phyloP scores from a whole-genome alignment of 1,284 basidiomycete genomes.

The Agroathelia rolfsii region DNA sequence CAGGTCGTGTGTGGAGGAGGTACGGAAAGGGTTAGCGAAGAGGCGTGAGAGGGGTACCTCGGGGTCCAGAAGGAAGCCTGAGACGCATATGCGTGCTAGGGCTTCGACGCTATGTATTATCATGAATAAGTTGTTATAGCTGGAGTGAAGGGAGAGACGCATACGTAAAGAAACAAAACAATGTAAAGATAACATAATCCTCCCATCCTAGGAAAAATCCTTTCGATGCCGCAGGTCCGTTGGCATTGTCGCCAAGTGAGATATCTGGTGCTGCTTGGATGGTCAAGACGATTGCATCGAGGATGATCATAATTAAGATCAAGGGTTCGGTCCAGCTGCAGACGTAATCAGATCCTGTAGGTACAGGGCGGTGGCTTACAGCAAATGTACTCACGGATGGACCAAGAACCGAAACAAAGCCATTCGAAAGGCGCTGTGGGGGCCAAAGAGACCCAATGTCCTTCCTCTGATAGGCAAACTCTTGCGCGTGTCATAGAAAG shows the following conservation, averaged over 20 bases:
- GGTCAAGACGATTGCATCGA: constrained; percentile 78
- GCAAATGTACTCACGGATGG: constrained; percentile 55
- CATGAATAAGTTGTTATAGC: no score
- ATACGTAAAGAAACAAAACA: constrained; percentile 85
- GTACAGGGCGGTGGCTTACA: no score
- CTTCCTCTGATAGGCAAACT: constrained; percentile 61
- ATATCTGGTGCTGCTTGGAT: constrained; percentile 65
- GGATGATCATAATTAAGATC: constrained; percentile 77
- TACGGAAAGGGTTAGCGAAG: constrained; percentile 39
- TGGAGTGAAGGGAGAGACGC: no score
- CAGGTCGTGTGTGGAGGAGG: no score
- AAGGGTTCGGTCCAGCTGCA: constrained; percentile 84
- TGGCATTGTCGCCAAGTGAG: no score
- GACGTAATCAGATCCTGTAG: no score
- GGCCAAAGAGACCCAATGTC: constrained; percentile 72
- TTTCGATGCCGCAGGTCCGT: constrained; percentile 32
- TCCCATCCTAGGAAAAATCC: constrained; percentile 88
- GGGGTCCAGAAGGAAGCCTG: constrained; percentile 87
- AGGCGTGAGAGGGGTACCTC: constrained; percentile 52
- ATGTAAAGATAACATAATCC: constrained; percentile 72
- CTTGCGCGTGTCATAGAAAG: constrained; percentile 35
- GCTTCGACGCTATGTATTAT: constrained; percentile 61
- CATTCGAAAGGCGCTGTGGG: constrained; percentile 53
- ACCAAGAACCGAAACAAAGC: constrained; percentile 60
- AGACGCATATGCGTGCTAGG: constrained; percentile 82